Evolutionary conservation across 768 basidiomycete genomes (phyloP).

Genomic region (Cubamyces lactineus): DNA sequence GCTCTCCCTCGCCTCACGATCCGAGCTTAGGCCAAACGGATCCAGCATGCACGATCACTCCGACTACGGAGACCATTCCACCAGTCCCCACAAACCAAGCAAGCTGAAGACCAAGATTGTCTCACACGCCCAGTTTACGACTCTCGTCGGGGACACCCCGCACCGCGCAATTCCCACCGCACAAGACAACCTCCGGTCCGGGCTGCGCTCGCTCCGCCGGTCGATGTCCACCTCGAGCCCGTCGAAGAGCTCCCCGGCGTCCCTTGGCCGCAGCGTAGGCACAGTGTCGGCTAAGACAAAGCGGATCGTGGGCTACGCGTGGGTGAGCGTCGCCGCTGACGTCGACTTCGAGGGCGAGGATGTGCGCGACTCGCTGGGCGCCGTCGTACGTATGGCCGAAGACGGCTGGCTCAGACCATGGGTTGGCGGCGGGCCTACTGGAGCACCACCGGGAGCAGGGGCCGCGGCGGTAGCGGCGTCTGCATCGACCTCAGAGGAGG

Average conservation of each 20-base stretch:
- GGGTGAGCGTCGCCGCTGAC: constrained; percentile 81
- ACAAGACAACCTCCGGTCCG: constrained; percentile 73
- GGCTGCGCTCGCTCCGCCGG: constrained; percentile 60
- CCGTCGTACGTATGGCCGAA: constrained; percentile 43
- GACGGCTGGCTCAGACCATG: constrained; percentile 48
- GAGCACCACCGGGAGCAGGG: constrained; percentile 7
- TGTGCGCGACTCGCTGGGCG: constrained; percentile 55
- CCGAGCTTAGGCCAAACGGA: constrained; percentile 49
- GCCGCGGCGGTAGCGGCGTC: constrained; percentile 22
- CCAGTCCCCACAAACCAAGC: constrained; percentile 11
- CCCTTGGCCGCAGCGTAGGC: constrained; percentile 6
- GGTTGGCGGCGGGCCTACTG: constrained; percentile 39
- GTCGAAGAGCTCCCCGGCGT: constrained; percentile 4
- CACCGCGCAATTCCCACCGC: constrained; percentile 68
- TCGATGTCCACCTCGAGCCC: constrained; percentile 28
- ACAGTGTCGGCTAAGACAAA: constrained; percentile 20
- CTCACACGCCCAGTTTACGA: constrained; percentile 66
- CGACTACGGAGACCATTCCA: background rate
- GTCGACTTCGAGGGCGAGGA: constrained; percentile 85
- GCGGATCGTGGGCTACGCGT: constrained; percentile 70
- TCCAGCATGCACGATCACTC: constrained; percentile 17
- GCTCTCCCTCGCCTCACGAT: constrained; percentile 49
- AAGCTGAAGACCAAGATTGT: constrained; percentile 24
- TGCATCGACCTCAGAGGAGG: constrained; percentile 28
- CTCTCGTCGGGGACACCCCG: constrained; percentile 73